These are phyloP conservation scores for Smallanthus sonchifolius DNA, from an alignment of 129 eudicot species.

Conservation along the genomic window DNA sequence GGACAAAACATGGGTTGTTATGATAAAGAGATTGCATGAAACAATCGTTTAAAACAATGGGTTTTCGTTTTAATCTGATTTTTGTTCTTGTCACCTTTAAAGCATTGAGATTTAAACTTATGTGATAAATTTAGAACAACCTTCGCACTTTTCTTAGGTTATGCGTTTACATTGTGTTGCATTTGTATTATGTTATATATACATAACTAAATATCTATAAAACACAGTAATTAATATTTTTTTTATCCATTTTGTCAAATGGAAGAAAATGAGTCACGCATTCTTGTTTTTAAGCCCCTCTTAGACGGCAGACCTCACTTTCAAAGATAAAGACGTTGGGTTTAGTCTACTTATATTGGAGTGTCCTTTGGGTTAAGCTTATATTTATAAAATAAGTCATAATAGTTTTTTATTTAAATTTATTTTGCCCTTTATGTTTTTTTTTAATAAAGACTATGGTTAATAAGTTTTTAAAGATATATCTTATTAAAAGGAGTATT, in stretches of 20 bases:
- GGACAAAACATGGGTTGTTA: too few species aligned
- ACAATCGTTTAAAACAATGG: too few species aligned
- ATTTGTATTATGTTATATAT: neutral
- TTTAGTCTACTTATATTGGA: slow-evolving; percentile 13
- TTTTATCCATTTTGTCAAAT: neutral
- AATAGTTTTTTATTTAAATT: neutral
- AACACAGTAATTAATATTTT: neutral
- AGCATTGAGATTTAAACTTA: too few species aligned
- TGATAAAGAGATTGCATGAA: too few species aligned
- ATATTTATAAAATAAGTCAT: neutral
- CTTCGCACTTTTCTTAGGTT: neutral
- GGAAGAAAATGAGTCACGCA: slow-evolving; percentile 10
- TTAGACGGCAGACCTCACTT: slow-evolving; percentile 25
- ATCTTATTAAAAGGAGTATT: neutral
- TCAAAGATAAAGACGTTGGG: slow-evolving; percentile 17
- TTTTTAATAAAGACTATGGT: neutral
- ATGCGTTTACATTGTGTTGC: neutral
- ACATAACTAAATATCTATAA: neutral
- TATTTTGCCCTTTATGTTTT: too few species aligned
- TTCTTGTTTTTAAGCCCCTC: slow-evolving; percentile 14
- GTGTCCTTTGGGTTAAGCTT: slow-evolving; percentile 14
- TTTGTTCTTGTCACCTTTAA: neutral
- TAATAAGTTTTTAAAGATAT: neutral
- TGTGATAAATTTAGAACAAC: neutral
- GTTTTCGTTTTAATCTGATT: too few species aligned